A percentile compares a stretch with the other conserved stretches of the same genome.
These are phyloP conservation scores for Amauroascus niger DNA, from an alignment of 2,329 filamentous ascomycete species.

Conservation along the genomic window DNA sequence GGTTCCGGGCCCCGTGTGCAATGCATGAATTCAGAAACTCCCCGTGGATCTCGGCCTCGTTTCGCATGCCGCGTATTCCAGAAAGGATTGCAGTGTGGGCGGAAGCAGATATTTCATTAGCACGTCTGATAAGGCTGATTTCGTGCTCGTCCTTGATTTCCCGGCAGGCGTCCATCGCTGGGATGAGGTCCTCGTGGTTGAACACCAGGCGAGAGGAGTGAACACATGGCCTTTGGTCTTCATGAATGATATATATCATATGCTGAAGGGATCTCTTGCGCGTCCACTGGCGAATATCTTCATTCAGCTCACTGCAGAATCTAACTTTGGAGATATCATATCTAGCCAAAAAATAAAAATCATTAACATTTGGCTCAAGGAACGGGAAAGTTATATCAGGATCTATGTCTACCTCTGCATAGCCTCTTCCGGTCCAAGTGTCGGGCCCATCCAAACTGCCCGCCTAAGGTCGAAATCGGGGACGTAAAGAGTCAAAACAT, in stretches of 20 bases:
- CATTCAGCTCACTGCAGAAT: slow-evolving; percentile 43
- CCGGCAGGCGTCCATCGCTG: slow-evolving; percentile 57
- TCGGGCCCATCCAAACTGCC: slow-evolving; percentile 37
- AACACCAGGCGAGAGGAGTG: background rate
- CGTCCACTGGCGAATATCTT: slow-evolving; percentile 41
- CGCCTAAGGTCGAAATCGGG: slow-evolving; percentile 53
- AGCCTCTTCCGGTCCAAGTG: slow-evolving; percentile 46
- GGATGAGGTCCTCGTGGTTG: slow-evolving; percentile 25
- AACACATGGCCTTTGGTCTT: slow-evolving; percentile 26
- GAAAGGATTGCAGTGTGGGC: slow-evolving; percentile 57
- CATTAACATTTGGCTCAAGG: background rate
- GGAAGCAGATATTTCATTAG: slow-evolving; percentile 58
- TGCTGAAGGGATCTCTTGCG: slow-evolving; percentile 20
- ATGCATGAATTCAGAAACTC: slow-evolving; percentile 69
- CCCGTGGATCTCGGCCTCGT: slow-evolving; percentile 76
- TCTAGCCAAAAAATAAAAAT: slow-evolving; percentile 22
- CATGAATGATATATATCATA: slow-evolving; percentile 32
- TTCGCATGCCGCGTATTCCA: slow-evolving; percentile 53
- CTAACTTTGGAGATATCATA: slow-evolving; percentile 64
- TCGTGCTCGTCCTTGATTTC: slow-evolving; percentile 68
- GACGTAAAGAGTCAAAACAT: slow-evolving; percentile 63
- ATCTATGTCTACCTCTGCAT: slow-evolving; percentile 33
- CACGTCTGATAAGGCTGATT: slow-evolving; percentile 60
- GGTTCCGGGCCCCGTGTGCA: slow-evolving; percentile 63
- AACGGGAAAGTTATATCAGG: background rate